A percentile compares a stretch with the other conserved stretches of the same genome.
These are phyloP conservation scores for Cicer cuneatum DNA, from an alignment of 306 rosid genomes.

Conservation along the genomic window DNA sequence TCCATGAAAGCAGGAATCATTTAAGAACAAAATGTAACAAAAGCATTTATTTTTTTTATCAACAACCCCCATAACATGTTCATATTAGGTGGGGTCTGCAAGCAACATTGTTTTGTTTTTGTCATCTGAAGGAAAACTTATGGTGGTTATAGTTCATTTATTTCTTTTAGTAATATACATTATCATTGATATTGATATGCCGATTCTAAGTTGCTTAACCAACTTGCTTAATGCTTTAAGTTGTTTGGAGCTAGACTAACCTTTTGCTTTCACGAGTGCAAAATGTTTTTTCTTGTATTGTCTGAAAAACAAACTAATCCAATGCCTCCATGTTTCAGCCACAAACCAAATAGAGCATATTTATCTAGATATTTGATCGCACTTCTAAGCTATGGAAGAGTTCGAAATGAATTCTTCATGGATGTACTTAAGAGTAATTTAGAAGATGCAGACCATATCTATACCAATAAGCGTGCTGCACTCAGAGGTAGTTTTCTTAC, in stretches of 20 bases:
- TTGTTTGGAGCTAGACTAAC: conserved; percentile 7
- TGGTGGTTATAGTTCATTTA: conserved; percentile 23
- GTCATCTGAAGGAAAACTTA: neutral
- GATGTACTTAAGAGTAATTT: conserved; percentile 55
- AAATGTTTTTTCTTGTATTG: conserved; percentile 22
- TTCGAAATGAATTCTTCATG: conserved; percentile 70
- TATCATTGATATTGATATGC: conserved; percentile 4
- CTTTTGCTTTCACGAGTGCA: conserved; percentile 11
- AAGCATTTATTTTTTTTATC: conserved; percentile 1
- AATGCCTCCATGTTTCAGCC: conserved; percentile 57
- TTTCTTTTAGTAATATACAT: neutral
- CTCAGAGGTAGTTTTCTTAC: conserved; percentile 57
- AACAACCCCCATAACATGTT: neutral
- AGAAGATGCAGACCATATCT: conserved; percentile 50
- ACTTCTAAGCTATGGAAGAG: conserved; percentile 84
- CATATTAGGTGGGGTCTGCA: neutral
- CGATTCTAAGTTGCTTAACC: conserved; percentile 27
- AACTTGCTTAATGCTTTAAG: neutral
- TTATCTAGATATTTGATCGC: conserved; percentile 66
- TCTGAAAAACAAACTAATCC: conserved; percentile 39
- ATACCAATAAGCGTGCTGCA: conserved; percentile 63
- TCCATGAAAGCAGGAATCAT: neutral
- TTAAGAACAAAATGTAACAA: conserved; percentile 12
- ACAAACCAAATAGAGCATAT: conserved; percentile 53
- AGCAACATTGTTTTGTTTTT: neutral